Evolutionary conservation across 164 flowering plant species (phyloP).

Genomic region (Liquidambar formosana): DNA sequence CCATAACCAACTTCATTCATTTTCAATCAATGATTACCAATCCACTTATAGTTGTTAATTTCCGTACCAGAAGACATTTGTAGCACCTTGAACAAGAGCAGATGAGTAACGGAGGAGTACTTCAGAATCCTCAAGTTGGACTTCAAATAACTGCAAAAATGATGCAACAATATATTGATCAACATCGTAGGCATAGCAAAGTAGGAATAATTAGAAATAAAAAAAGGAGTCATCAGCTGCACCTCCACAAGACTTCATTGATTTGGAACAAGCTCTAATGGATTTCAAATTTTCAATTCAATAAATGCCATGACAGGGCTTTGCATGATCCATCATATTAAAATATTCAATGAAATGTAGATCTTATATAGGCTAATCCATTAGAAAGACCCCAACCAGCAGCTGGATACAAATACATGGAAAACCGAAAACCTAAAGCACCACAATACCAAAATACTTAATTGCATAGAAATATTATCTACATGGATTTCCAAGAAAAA

Average conservation of each 20-base stretch:
- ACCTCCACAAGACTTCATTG: neutral
- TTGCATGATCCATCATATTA: neutral
- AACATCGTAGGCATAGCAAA: neutral
- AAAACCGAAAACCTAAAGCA: too few relatives aligned
- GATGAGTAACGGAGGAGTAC: constrained; percentile 86
- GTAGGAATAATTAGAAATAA: too few relatives aligned
- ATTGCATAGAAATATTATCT: too few relatives aligned
- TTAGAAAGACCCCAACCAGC: too few relatives aligned
- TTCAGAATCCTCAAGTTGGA: constrained; percentile 71
- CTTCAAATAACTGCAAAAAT: constrained; percentile 82
- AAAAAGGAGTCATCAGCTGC: neutral
- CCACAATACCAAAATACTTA: too few relatives aligned
- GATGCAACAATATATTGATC: constrained; percentile 4
- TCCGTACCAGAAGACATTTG: constrained; percentile 94
- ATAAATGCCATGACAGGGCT: neutral
- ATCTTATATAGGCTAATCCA: neutral
- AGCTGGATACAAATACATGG: too few relatives aligned
- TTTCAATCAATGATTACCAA: neutral
- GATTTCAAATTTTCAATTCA: neutral
- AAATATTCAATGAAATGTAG: neutral
- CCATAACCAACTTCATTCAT: neutral
- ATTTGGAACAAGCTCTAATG: neutral
- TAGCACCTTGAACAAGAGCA: constrained; percentile 96
- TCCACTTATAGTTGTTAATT: neutral
- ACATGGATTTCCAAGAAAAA: too few relatives aligned